A percentile compares a stretch with the other conserved stretches of the same genome.
phyloP scores from a whole-genome alignment of 2,329 filamentous ascomycete species.

The Pyrenochaeta sp. region DNA sequence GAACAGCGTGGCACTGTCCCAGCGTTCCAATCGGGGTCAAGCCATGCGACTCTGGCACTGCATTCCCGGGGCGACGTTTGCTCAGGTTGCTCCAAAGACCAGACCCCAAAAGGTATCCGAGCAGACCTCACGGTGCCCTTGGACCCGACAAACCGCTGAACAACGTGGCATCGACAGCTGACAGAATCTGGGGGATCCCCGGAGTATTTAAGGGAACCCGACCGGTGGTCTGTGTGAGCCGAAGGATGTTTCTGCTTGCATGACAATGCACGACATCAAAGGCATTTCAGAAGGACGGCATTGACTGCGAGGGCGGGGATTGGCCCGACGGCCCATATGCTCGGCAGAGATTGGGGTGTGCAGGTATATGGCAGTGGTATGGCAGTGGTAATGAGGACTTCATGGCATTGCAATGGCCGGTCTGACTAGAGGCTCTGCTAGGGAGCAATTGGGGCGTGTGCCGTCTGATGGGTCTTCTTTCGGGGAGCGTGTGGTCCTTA shows the following conservation, averaged over 20 bases:
- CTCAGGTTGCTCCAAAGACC: neutral
- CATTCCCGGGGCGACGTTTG: neutral
- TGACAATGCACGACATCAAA: neutral
- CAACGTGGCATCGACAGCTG: constrained; percentile 21
- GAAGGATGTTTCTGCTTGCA: neutral
- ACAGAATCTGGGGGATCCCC: constrained; percentile 13
- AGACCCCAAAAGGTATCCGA: neutral
- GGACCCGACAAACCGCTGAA: constrained; percentile 1
- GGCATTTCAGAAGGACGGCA: neutral
- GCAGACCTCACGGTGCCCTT: neutral
- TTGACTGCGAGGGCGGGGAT: constrained; percentile 3
- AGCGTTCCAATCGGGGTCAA: neutral
- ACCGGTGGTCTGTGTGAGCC: constrained; percentile 5
- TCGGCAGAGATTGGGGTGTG: neutral
- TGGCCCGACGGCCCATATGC: neutral
- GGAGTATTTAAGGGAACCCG: constrained; percentile 2
- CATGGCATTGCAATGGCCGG: constrained; percentile 7
- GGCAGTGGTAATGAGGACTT: neutral
- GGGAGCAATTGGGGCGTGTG: constrained; percentile 2
- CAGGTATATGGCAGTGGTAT: neutral
- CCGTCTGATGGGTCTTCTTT: constrained; percentile 1
- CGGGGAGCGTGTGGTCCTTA: constrained; percentile 23
- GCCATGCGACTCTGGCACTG: neutral
- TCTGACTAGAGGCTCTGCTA: constrained; percentile 14
- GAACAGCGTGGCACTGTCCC: neutral